A percentile compares a stretch with the other conserved stretches of the same genome.
These are phyloP conservation scores for Trifolium dubium DNA, from an alignment of 306 rosid species.

Conservation along the genomic window DNA sequence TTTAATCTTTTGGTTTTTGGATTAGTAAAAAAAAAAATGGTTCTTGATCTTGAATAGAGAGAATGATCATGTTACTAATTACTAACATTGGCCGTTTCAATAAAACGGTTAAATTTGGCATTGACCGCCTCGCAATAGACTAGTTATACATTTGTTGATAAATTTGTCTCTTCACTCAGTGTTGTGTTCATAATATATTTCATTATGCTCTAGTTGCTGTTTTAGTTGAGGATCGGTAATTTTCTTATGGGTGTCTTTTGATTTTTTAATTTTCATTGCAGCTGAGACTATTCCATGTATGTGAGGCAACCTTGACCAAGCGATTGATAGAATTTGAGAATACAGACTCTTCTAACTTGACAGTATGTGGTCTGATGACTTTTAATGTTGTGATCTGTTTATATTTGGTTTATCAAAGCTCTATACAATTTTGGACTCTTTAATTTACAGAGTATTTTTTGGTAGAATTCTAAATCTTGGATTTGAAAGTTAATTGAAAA, in stretches of 20 bases:
- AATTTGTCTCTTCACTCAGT: background rate
- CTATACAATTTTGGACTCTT: background rate
- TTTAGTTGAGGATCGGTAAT: background rate
- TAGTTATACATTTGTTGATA: background rate
- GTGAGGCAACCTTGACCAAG: constrained; percentile 89
- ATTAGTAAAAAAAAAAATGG: no score
- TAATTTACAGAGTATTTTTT: no score
- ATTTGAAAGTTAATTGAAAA: constrained; percentile 18
- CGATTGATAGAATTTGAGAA: constrained; percentile 88
- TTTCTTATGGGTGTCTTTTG: background rate
- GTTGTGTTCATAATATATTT: background rate
- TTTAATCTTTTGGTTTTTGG: background rate
- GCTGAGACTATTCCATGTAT: constrained; percentile 81
- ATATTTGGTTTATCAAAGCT: background rate
- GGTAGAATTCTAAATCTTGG: background rate
- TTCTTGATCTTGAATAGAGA: background rate
- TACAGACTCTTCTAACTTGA: constrained; percentile 86
- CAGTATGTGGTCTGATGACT: constrained; percentile 57
- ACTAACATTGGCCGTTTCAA: background rate
- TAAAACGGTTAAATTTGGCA: background rate
- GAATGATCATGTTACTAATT: background rate
- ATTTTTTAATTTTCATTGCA: constrained; percentile 46
- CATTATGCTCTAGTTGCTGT: background rate
- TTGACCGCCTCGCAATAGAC: background rate
- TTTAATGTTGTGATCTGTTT: background rate